Percentiles rank a stretch among this genome's conserved stretches.
phyloP scores from a whole-genome alignment of 73 alveolate genomes.

The Symbiodinium natans region DNA sequence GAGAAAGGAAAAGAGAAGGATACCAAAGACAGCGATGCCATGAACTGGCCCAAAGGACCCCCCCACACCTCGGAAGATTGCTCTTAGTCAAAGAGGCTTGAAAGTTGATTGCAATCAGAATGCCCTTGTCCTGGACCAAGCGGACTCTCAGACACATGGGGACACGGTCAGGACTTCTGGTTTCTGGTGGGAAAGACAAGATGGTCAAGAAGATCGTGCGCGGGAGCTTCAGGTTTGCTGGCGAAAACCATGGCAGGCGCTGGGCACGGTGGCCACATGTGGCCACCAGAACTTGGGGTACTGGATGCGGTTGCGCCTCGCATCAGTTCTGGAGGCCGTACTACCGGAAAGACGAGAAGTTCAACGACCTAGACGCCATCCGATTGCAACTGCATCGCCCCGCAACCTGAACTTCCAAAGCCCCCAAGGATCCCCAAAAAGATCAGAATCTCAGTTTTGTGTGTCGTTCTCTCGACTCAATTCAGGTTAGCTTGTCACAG shows the following conservation, averaged over 20 bases:
- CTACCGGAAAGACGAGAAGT: conserved; percentile 61
- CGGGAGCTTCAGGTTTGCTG: conserved; percentile 73
- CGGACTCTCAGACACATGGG: too few species aligned
- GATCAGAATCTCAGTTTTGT: too few species aligned
- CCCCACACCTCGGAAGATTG: too few species aligned
- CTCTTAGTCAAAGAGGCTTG: too few species aligned
- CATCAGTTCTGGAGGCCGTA: conserved; percentile 40
- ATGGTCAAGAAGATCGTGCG: conserved; percentile 82
- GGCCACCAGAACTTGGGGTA: neutral
- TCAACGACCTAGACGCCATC: conserved; percentile 43
- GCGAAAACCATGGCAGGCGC: conserved; percentile 89
- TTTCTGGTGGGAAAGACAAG: conserved; percentile 72
- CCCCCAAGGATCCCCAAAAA: too few species aligned
- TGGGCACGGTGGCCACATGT: neutral
- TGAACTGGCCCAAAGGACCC: conserved; percentile 84
- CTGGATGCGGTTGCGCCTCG: too few species aligned
- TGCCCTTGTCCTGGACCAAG: too few species aligned
- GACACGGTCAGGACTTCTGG: conserved; percentile 41
- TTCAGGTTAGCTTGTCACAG: too few species aligned
- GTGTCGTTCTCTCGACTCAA: too few species aligned
- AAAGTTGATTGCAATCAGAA: too few species aligned
- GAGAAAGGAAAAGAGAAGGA: conserved; percentile 33
- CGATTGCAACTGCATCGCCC: neutral
- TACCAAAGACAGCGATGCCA: conserved; percentile 29
- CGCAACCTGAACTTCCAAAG: too few species aligned